A percentile compares a stretch with the other conserved stretches of the same genome.
These are phyloP conservation scores for Coemansia sp. DNA, from an alignment of 192 early-diverging fungal genomes.

Conservation along the genomic window DNA sequence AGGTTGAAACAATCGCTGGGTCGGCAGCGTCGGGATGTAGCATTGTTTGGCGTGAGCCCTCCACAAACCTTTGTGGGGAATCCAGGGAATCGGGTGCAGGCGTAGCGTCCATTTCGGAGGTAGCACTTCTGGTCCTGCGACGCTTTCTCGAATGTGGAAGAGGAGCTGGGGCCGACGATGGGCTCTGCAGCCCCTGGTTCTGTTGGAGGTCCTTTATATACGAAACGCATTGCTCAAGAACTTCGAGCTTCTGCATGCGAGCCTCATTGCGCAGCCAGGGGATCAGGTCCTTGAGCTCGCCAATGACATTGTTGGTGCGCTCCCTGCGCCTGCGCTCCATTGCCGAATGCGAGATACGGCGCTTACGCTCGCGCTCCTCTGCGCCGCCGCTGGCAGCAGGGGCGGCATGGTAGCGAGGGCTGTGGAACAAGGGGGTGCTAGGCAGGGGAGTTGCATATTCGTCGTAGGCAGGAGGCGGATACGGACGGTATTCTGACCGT, in stretches of 20 bases:
- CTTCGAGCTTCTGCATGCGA: slow-evolving; percentile 47
- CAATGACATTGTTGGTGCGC: slow-evolving; percentile 81
- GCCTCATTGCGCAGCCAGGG: slow-evolving; percentile 48
- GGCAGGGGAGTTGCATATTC: background rate
- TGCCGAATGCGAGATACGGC: slow-evolving; percentile 81
- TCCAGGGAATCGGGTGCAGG: background rate
- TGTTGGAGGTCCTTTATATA: slow-evolving; percentile 47
- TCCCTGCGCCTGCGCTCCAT: slow-evolving; percentile 85
- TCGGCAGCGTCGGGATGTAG: background rate
- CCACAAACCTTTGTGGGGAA: background rate
- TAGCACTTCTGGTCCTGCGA: background rate
- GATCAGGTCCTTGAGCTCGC: slow-evolving; percentile 73
- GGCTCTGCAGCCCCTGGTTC: background rate
- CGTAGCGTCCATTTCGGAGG: background rate
- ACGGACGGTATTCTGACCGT: background rate
- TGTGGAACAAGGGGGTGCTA: background rate
- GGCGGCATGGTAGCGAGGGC: slow-evolving; percentile 5
- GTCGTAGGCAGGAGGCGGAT: background rate
- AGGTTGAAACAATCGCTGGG: background rate
- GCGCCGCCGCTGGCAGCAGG: slow-evolving; percentile 1
- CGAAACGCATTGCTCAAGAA: slow-evolving; percentile 31
- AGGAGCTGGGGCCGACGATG: background rate
- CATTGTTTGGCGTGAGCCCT: slow-evolving; percentile 1
- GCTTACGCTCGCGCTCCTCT: slow-evolving; percentile 64
- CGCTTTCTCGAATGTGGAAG: slow-evolving; percentile 4